Evolutionary conservation across 345 rosid species (phyloP), one percentile per base, ranked within the genome.

Genomic region (Dovyalis caffra): DNA sequence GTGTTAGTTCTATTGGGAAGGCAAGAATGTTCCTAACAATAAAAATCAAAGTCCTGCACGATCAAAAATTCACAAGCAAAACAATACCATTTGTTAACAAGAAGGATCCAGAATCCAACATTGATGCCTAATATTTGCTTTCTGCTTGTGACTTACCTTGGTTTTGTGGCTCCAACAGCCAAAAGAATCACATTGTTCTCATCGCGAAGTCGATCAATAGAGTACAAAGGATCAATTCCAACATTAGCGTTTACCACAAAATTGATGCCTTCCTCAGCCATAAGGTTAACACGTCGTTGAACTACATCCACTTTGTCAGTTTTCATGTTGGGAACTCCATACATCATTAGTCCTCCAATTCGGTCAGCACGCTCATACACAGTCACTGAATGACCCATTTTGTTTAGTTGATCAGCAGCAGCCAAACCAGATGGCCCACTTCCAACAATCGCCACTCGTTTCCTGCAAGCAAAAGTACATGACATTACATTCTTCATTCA

Each of bases 291-390:
- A 64, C 99, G 92, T 20, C 99, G 88, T 72, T 96, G 98, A 78
- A 96, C 95, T 16, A 96, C 83, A 84, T 89, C 92, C 37, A 92
- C 72, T 85, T 96, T 96, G 88, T 90, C 99, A 64, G 99, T 21
- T 84, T 96, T 96, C 99, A 96, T 96, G 90, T 96, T 96, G 40
- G 99, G 99, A 68, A 96, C 99, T 61, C 99, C 99, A 79, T 96
- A 96, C 99, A 96, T 93, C 99, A 96, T 96, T 40, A 96, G 97
- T 69, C 99, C 99, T 66, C 99, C 99, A 76, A 96, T 89, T 75
- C 97, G 85, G 78, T 96, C 99, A n/a, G 98, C 83, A 29, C 99
- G 97, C 79, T 96, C 99, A 74, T 90, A 96, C 33, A 96, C 95
- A 2, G 98, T 92, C 35, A 96, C 99, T 16, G 64, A 82, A 86